Conservation (phyloP, 176 grass and related monocot species). For the Zea luxurians region DNA sequence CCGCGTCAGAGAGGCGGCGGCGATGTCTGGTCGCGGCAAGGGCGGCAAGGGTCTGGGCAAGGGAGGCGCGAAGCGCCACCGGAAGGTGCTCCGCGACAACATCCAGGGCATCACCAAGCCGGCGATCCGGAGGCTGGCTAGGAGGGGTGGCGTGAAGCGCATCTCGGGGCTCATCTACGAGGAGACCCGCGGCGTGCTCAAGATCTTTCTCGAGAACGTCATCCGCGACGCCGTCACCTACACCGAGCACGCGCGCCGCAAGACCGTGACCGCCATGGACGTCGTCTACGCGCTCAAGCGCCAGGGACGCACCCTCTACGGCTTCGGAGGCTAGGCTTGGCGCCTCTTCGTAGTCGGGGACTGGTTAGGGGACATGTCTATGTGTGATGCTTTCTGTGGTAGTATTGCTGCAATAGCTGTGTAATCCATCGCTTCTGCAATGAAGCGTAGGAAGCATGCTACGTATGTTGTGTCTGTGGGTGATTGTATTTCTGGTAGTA, state of each 20-base stretch:
- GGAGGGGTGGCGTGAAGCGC: conserved; percentile 80
- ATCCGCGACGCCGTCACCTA: conserved; percentile 94
- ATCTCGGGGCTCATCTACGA: conserved; percentile 91
- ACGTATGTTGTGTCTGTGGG: too few species aligned
- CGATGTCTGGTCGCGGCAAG: conserved; percentile 81
- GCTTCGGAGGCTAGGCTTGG: conserved; percentile 63
- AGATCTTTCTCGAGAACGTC: conserved; percentile 96
- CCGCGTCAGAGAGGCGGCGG: not conserved
- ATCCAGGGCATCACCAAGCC: conserved; percentile 98
- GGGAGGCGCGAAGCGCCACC: conserved; percentile 83
- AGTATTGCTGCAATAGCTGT: too few species aligned
- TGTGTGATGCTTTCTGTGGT: too few species aligned
- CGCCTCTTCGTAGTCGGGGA: too few species aligned
- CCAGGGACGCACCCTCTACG: conserved; percentile 85
- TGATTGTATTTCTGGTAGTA: too few species aligned
- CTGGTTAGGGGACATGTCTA: too few species aligned
- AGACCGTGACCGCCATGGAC: conserved; percentile 96
- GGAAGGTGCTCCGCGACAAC: conserved; percentile 91
- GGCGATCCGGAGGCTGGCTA: conserved; percentile 66
- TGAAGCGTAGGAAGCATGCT: too few species aligned
- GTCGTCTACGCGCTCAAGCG: conserved; percentile 89
- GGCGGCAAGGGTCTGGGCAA: conserved; percentile 86
- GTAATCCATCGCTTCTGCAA: too few species aligned
- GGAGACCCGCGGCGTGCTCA: conserved; percentile 91
- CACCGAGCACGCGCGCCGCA: conserved; percentile 83